Percentiles rank a stretch among this genome's conserved stretches.
phyloP scores from a whole-genome alignment of 139 green algal genomes.

The Ulvella scutata region DNA sequence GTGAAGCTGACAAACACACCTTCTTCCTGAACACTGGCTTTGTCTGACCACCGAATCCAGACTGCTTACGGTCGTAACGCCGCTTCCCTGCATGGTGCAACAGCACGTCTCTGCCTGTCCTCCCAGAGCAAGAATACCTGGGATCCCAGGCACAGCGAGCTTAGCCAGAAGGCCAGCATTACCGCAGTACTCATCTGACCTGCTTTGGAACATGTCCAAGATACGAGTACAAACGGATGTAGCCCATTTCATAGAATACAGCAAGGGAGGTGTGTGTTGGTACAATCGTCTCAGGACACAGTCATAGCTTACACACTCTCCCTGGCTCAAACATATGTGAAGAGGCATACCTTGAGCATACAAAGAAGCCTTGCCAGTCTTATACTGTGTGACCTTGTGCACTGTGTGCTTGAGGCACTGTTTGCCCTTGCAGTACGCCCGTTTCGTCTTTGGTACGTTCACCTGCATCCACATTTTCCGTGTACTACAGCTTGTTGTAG shows the following conservation, averaged over 20 bases:
- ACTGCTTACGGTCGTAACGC: slow-evolving; percentile 98
- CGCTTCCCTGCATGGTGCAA: slow-evolving; percentile 71
- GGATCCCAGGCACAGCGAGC: too few species aligned
- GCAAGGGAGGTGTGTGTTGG: too few species aligned
- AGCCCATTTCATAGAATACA: too few species aligned
- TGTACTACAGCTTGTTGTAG: too few species aligned
- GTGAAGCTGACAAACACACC: slow-evolving; percentile 44
- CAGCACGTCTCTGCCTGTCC: not conserved
- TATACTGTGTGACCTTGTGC: slow-evolving; percentile 99
- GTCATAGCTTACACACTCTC: not conserved
- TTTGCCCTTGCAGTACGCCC: slow-evolving; percentile 94
- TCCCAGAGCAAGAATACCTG: too few species aligned
- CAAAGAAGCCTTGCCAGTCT: slow-evolving; percentile 96
- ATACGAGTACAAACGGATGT: too few species aligned
- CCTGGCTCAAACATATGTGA: too few species aligned
- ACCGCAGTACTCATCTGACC: too few species aligned
- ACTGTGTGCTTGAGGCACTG: slow-evolving; percentile 90
- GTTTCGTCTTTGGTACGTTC: slow-evolving; percentile 98
- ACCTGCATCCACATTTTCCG: slow-evolving; percentile 68
- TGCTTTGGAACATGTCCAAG: too few species aligned
- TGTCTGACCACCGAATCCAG: slow-evolving; percentile 94
- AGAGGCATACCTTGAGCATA: slow-evolving; percentile 78
- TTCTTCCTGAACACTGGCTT: slow-evolving; percentile 99
- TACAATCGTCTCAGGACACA: not conserved
- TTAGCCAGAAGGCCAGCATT: too few species aligned